Base-by-base conservation (phyloP, 805 yeast species). In the Saturnispora zaruensis region DNA sequence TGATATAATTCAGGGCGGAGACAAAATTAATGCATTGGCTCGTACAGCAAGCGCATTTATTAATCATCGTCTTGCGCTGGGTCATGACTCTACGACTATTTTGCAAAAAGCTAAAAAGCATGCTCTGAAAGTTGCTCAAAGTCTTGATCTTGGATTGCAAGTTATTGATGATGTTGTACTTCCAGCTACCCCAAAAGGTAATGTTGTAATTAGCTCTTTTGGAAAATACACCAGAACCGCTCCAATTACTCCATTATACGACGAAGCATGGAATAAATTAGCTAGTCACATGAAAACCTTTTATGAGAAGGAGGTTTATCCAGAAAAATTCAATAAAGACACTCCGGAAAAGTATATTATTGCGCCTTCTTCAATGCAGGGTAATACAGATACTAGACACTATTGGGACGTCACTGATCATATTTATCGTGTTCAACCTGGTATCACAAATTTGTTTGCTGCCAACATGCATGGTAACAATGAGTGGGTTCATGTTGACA, bases 11-110 rank as follows among this genome's bases (percentile, higher is more conserved):
- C 59, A 65, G 9, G 93, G 93, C 32, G 95, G 95, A 33, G 74
- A 79, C 49, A 86, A 86, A 65, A 71, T 80, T 25, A 86, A 86
- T 60, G 88, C 93, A 1, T 67, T 85, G 42, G 93, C 95, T 1
- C 90, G 84, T 61, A 66, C 71, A 24, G 77, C 77, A 3, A 63
- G 66, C 30, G 69, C 79, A 45, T 59, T 72, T 32, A 69, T 82
- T 40, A 84, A 86, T 65, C 84, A 83, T 59, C 72, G 93, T 58
- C 71, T 66, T 43, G 28, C 69, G 63, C 68, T 70, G 16, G 58
- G 59, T 6, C 54, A 62, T 21, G 65, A 70, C 1, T 57, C 59
- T 4, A 53, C 62, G 4, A 71, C 70, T 45, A 51, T 69, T n/a
- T 79, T 42, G 84, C 77, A 50, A 71, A 81, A 64, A 25, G 68